Base-by-base conservation (phyloP, 169 alveolate genomes). In the Cyclospora cayetanensis region DNA sequence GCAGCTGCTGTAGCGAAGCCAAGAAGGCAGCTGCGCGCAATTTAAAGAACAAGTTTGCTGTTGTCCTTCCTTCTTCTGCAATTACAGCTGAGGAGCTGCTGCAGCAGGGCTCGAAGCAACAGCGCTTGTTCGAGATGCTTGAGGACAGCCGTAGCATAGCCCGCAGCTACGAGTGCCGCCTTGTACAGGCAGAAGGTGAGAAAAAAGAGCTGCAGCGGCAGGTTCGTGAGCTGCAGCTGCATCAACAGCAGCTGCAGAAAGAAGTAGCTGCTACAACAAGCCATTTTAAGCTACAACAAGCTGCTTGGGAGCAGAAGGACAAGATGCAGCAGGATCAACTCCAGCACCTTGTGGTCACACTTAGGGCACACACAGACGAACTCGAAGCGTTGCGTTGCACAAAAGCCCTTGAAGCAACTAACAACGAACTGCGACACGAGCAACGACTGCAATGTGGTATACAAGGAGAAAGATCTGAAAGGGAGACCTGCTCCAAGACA, bases 241-340 rank as follows among this genome's bases (percentile, higher is more conserved):
- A 76, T 63, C 86, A 76, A 43, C 86, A 76, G 68, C 63, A 39
- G 68, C 86, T 76, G 63, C 86, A 76, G 43, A 42, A 76, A 31
- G 86, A 76, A 18, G 86, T 76, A 25, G 68, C 34, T 27, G 5
- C 39, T 2, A 76, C 86, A 5, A 34, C 86, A 22, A 0, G 5
- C 4, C 86, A 76, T 3, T 76, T 76, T 15, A 5, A 34, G 43
- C 46, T 41, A 25, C 86, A 76, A 27, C 86, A 76, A 20, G 86
- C 41, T 12, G 86, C 86, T 4, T 76, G 86, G 86, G 68, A 50
- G 55, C 9, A 20, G 4, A 76, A 76, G 43, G 86, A 76, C 68
- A 39, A 7, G 22, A 63, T 34, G 86, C 86, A 76, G 68, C 86
- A 35, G 68, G 66, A 76, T 42, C 86, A 76, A 50, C 63, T 76